Evolutionary conservation across 2,329 filamentous ascomycete genomes (phyloP).

Genomic region (Tricladium varicosporioides): DNA sequence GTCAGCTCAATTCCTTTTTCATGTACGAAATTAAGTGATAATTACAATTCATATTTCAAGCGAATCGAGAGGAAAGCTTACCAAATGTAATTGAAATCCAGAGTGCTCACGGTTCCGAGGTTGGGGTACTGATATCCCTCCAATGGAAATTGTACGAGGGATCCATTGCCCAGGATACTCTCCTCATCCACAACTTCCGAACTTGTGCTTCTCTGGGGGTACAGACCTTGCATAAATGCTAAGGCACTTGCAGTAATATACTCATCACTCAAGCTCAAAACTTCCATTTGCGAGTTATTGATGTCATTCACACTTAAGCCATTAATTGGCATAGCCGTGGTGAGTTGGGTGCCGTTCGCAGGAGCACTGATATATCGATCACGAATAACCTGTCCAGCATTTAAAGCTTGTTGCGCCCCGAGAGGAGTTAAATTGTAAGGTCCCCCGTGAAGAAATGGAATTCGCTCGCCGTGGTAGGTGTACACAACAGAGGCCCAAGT

Average conservation of each 20-base stretch:
- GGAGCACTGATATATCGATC: constrained; percentile 44
- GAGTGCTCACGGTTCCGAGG: constrained; percentile 51
- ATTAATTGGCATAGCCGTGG: constrained; percentile 40
- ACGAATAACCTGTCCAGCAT: constrained; percentile 48
- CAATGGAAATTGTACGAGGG: constrained; percentile 62
- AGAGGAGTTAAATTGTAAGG: constrained; percentile 45
- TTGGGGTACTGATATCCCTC: constrained; percentile 79
- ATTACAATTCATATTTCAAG: not conserved
- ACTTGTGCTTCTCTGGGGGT: constrained; percentile 57
- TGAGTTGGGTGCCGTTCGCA: constrained; percentile 22
- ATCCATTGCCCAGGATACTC: constrained; percentile 58
- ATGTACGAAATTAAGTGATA: not conserved
- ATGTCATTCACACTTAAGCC: constrained; percentile 44
- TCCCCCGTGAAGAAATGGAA: constrained; percentile 38
- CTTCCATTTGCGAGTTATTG: constrained; percentile 46
- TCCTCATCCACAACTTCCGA: constrained; percentile 13
- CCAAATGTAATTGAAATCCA: constrained; percentile 47
- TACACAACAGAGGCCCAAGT: constrained; percentile 31
- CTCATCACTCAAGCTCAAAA: constrained; percentile 42
- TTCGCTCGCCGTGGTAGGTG: constrained; percentile 50
- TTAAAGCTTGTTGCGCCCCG: constrained; percentile 51
- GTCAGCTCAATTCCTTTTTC: not conserved
- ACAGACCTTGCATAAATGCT: constrained; percentile 81
- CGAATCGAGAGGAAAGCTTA: constrained; percentile 30
- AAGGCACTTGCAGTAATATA: constrained; percentile 65